Evolutionary conservation across 257 asterid genomes (phyloP).

Genomic region (Ocimum tenuiflorum): DNA sequence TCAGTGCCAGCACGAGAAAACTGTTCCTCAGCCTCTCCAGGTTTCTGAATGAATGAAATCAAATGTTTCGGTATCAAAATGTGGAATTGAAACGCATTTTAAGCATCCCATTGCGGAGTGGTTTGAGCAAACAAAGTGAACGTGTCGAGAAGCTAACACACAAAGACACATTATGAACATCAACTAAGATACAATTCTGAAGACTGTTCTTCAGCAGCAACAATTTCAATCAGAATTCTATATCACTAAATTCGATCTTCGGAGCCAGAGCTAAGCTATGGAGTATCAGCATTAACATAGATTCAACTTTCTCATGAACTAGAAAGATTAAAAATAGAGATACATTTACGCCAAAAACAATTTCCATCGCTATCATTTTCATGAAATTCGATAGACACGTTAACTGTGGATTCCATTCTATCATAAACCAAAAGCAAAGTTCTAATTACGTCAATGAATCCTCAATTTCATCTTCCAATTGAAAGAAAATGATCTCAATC

Average conservation of each 20-base stretch:
- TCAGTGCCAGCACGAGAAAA: slow-evolving; percentile 55
- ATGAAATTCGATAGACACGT: too few species aligned
- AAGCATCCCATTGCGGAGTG: background rate
- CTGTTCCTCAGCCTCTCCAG: slow-evolving; percentile 78
- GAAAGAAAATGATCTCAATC: too few species aligned
- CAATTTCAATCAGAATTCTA: background rate
- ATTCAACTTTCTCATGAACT: background rate
- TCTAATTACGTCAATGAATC: background rate
- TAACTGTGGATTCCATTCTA: background rate
- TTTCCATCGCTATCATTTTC: background rate
- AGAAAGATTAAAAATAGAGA: background rate
- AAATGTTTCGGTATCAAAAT: too few species aligned
- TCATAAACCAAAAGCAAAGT: background rate
- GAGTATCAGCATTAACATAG: background rate
- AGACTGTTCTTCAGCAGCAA: background rate
- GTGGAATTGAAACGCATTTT: background rate
- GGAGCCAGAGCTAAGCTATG: background rate
- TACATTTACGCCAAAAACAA: background rate
- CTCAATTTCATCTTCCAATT: too few species aligned
- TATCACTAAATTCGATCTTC: background rate
- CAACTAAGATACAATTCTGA: background rate
- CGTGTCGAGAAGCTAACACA: background rate
- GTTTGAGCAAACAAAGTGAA: background rate
- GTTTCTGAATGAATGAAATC: slow-evolving; percentile 35
- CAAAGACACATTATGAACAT: background rate